These are phyloP conservation scores for Kickxella alabastrina DNA, from an alignment of 192 early-diverging fungal genomes.

Conservation along the genomic window DNA sequence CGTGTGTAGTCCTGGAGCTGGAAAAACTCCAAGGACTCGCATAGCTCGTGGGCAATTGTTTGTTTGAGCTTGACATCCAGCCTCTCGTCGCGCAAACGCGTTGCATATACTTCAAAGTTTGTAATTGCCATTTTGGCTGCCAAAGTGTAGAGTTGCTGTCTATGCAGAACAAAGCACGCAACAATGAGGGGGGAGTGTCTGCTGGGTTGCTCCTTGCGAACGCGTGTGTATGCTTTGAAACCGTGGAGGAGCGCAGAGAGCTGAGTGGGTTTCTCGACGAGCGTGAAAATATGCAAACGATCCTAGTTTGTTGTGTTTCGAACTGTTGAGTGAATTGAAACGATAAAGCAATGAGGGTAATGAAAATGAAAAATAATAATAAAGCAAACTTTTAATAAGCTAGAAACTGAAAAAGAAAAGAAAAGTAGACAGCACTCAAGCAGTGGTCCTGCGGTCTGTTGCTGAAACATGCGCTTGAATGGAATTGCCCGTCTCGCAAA, in stretches of 20 bases:
- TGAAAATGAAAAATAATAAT: not conserved
- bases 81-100: slow-evolving; percentile 51
- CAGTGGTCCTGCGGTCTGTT: too few species aligned
- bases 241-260: too few species aligned
- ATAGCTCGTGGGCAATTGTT: slow-evolving; percentile 77
- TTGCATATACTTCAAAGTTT: slow-evolving; percentile 55
- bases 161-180: too few species aligned
- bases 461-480: too few species aligned
- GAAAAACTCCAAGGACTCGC: slow-evolving; percentile 87
- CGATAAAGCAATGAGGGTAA: too few species aligned
- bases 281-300: too few species aligned
- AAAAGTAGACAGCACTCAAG: not conserved
- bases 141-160: not conserved
- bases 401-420: not conserved
- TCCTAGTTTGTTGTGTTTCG: too few species aligned
- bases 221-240: too few species aligned
- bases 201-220: too few species aligned
- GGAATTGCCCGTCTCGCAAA: not conserved
- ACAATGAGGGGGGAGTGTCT: too few species aligned
- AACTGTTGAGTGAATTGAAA: too few species aligned
- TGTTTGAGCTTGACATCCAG: slow-evolving; percentile 65
- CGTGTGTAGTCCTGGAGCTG: slow-evolving; percentile 82
- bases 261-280: too few species aligned
- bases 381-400: not conserved
- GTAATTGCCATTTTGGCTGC: slow-evolving; percentile 32